A percentile compares a stretch with the other conserved stretches of the same genome.
These are phyloP conservation scores for Aspergillus bridgeri DNA, from an alignment of 495 filamentous ascomycete genomes.

Conservation along the genomic window DNA sequence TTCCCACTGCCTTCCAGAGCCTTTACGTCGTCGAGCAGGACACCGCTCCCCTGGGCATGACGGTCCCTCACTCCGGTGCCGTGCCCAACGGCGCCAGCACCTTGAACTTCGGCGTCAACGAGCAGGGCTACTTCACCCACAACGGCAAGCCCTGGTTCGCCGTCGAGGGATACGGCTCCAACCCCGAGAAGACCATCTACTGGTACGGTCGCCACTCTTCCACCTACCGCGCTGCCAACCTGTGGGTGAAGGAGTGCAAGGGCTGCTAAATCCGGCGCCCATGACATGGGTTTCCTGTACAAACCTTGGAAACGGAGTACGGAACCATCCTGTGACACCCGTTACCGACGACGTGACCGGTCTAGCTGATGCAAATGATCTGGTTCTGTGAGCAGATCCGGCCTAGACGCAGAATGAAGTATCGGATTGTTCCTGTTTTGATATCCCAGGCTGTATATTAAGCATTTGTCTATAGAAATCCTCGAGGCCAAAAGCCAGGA, in stretches of 20 bases:
- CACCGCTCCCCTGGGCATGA: slow-evolving; percentile 24
- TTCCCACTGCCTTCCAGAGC: slow-evolving; percentile 33
- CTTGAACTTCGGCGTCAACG: slow-evolving; percentile 27
- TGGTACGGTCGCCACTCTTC: slow-evolving; percentile 24
- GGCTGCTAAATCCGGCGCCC: background rate
- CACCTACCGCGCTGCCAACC: slow-evolving; percentile 18
- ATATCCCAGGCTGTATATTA: background rate
- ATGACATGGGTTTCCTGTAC: background rate
- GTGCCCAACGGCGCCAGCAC: slow-evolving; percentile 25
- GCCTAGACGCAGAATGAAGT: background rate
- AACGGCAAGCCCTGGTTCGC: slow-evolving; percentile 27
- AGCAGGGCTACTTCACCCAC: slow-evolving; percentile 29
- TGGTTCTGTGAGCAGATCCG: background rate
- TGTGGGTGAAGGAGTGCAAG: slow-evolving; percentile 34
- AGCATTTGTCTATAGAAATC: background rate
- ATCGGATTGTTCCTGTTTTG: background rate
- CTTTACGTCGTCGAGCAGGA: slow-evolving; percentile 28
- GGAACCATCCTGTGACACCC: background rate
- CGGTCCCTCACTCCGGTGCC: slow-evolving; percentile 29
- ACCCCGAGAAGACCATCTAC: slow-evolving; percentile 22
- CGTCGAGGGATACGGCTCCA: slow-evolving; percentile 24
- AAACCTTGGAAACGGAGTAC: background rate
- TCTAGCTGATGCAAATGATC: background rate
- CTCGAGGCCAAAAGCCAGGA: background rate
- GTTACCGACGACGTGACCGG: background rate